Percentiles rank a stretch among this genome's conserved stretches.
phyloP scores from a whole-genome alignment of 148 eudicot genomes.

The Silene conica region DNA sequence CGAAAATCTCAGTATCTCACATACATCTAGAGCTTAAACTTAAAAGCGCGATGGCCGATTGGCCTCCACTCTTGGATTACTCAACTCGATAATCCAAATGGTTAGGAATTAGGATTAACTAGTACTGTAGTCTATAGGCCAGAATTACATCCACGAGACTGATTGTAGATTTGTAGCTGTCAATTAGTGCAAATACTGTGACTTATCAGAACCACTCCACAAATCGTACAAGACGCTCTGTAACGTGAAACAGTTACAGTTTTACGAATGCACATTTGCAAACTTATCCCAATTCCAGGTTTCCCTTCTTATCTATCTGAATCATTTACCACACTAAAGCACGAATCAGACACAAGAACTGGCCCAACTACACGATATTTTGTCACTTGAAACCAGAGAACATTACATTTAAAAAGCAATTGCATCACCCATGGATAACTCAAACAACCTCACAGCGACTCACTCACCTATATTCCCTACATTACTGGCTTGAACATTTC shows the following conservation, averaged over 20 bases:
- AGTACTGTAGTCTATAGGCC: too few species aligned
- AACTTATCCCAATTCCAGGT: background rate
- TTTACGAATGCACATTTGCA: background rate
- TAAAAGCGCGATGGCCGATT: too few species aligned
- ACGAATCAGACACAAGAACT: slow-evolving; percentile 1
- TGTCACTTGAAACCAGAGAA: background rate
- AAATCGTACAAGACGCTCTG: too few species aligned
- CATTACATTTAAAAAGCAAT: background rate
- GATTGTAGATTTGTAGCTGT: too few species aligned
- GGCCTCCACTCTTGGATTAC: too few species aligned
- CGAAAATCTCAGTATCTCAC: too few species aligned
- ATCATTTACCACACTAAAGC: background rate
- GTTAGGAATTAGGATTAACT: too few species aligned
- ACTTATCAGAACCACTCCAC: too few species aligned
- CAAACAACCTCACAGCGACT: slow-evolving; percentile 1
- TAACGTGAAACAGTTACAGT: background rate
- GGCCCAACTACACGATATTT: background rate
- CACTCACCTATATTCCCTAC: slow-evolving; percentile 7
- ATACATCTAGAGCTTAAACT: too few species aligned
- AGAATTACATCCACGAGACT: too few species aligned
- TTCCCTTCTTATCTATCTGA: too few species aligned
- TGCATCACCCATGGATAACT: background rate
- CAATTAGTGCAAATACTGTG: too few species aligned
- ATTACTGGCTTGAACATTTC: slow-evolving; percentile 6
- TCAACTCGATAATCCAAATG: background rate